Evolutionary conservation across 495 filamentous ascomycete species (phyloP), one percentile per base, ranked within the genome.

Genomic region (Achaetomiella virescens): DNA sequence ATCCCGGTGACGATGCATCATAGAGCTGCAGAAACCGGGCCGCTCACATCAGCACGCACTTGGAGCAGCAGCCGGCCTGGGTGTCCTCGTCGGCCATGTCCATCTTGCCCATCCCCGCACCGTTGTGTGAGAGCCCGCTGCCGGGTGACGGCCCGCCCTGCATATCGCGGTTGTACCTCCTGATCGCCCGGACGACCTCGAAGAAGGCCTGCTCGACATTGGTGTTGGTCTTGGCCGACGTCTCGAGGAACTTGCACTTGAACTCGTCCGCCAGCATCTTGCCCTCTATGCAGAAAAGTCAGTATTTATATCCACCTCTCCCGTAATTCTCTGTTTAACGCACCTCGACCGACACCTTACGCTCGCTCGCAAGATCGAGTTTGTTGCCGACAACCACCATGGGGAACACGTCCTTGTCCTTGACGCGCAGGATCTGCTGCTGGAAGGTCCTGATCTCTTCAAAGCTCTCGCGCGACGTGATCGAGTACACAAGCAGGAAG

Each of bases 311-410:
- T 4, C 18, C 7, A 49, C 20, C 1, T 24, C 20, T 3, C 12
- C 31, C 7, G 6, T n/a, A 4, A 0, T n/a, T 8, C 10, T 1
- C 10, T 14, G 22, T 15, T 4, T 27, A 15, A 62, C 82, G 49
- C 80, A 97, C 93, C 92, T 93, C 84, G 72, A 87, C 85, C 48
- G 88, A 84, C 55, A 98, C 93, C 60, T 89, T 86, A 57, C 93
- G 81, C 72, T 98, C 93, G 62, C 77, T 77, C 60, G 97, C 93
- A 68, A 98, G 76, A 86, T 98, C 93, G 71, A 91, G 96, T 80
- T 98, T 98, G 81, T 98, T 98, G 57, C 89, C 93, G n/a, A 97
- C 95, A 9, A 98, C 90, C 53, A 97, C 96, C 75, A 98, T 96
- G 60, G 93, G 93, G 77, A 98, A 97, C 69, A 95, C 93, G 67